Percentiles rank a stretch among this genome's conserved stretches.
These are phyloP conservation scores for Pythium scleroteichum DNA, from an alignment of 352 stramenopile species.

Conservation along the genomic window DNA sequence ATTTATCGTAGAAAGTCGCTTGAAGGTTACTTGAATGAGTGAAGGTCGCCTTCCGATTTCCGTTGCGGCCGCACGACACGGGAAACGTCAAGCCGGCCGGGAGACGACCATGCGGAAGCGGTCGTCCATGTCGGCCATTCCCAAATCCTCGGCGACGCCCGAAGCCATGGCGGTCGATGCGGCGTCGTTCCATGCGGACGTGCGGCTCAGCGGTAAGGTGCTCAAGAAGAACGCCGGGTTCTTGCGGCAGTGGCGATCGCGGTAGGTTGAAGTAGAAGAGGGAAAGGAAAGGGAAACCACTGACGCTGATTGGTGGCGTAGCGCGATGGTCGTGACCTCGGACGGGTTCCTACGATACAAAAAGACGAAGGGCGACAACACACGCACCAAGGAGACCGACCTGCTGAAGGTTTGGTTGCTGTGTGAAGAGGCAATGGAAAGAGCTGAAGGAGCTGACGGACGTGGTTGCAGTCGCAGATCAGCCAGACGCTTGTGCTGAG, in stretches of 20 bases:
- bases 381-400: slow-evolving; percentile 66
- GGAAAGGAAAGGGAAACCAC: not conserved
- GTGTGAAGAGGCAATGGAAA: too few relatives aligned
- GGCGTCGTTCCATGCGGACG: slow-evolving; percentile 6
- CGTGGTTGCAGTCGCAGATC: slow-evolving; percentile 38
- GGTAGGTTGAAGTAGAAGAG: slow-evolving; percentile 31
- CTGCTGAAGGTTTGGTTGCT: slow-evolving; percentile 55
- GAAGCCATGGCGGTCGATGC: not conserved
- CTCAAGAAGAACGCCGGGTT: slow-evolving; percentile 72
- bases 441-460: too few relatives aligned
- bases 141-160: slow-evolving; percentile 11
- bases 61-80: not conserved
- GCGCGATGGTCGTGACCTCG: slow-evolving; percentile 42
- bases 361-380: slow-evolving; percentile 64
- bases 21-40: slow-evolving; percentile 22
- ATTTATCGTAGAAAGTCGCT: slow-evolving; percentile 1
- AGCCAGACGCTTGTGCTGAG: slow-evolving; percentile 36
- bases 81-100: slow-evolving; percentile 1
- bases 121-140: slow-evolving; percentile 15
- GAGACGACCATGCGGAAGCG: slow-evolving; percentile 50
- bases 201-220: slow-evolving; percentile 38
- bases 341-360: slow-evolving; percentile 71
- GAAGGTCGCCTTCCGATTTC: slow-evolving; percentile 8
- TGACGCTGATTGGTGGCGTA: slow-evolving; percentile 2
- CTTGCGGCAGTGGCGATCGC: slow-evolving; percentile 59